Evolutionary conservation across 192 early-diverging fungal species (phyloP).

Genomic region (Coemansia brasiliensis): DNA sequence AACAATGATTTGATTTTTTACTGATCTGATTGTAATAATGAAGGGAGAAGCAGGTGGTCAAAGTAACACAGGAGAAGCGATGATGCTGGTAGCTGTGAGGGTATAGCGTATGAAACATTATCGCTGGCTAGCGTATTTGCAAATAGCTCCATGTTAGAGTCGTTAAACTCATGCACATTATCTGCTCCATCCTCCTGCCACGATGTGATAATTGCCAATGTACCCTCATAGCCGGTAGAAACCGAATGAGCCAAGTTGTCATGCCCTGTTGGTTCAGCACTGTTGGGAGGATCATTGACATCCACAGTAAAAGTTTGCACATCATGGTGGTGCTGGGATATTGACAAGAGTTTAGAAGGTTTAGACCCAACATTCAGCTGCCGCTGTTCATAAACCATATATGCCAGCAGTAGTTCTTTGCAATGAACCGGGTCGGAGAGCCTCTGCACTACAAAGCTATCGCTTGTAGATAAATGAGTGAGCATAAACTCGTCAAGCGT

Average conservation of each 20-base stretch:
- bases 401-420: constrained; percentile 3
- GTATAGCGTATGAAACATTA: too few species aligned
- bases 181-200: constrained; percentile 8
- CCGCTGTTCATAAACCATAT: neutral
- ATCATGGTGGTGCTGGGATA: neutral
- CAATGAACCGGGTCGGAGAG: neutral
- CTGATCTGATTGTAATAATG: constrained; percentile 3
- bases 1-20: neutral
- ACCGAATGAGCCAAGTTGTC: neutral
- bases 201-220: neutral
- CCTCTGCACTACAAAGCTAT: neutral
- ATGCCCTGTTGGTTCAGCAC: neutral
- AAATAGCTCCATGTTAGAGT: constrained; percentile 2
- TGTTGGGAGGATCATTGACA: neutral
- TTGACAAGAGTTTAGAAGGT: neutral
- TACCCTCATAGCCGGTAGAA: neutral
- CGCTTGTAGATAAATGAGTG: too few species aligned
- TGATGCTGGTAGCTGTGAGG: neutral
- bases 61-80: constrained; percentile 21
- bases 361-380: neutral
- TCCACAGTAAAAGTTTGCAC: neutral
- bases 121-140: neutral
- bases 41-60: neutral
- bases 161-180: neutral
- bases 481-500: neutral